Conservation (phyloP, 345 rosid genomes). For the Nephelium lappaceum region DNA sequence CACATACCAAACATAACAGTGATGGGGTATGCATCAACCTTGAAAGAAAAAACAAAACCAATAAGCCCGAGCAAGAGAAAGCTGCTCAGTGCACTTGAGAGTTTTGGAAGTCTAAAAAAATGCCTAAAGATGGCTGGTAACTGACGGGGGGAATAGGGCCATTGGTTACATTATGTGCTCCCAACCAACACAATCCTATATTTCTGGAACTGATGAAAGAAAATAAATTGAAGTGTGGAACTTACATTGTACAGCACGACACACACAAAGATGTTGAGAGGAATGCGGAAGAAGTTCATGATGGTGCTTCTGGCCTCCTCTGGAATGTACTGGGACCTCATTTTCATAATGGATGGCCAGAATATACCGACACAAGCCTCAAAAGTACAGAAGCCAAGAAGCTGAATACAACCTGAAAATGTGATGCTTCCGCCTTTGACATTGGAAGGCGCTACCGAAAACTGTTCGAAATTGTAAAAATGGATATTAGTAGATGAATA, state of each 20-base stretch:
- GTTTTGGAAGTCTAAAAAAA: background rate
- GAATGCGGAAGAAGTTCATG: slow-evolving; percentile 97
- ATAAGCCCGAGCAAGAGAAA: slow-evolving; percentile 11
- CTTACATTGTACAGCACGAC: slow-evolving; percentile 85
- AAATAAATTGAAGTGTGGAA: slow-evolving; percentile 12
- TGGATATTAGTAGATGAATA: slow-evolving; percentile 6
- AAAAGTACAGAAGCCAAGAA: slow-evolving; percentile 87
- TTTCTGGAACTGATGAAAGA: background rate
- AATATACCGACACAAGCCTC: slow-evolving; percentile 94
- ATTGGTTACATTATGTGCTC: background rate
- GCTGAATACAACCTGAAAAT: slow-evolving; percentile 68
- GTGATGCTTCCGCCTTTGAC: slow-evolving; percentile 77
- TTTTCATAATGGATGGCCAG: slow-evolving; percentile 99
- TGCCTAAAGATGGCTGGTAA: background rate
- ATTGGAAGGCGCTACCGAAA: slow-evolving; percentile 67
- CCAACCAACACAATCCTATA: background rate
- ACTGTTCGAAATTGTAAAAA: slow-evolving; percentile 43
- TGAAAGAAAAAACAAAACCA: slow-evolving; percentile 24
- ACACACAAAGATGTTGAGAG: slow-evolving; percentile 92
- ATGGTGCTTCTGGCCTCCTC: slow-evolving; percentile 99
- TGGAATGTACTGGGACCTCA: slow-evolving; percentile 97
- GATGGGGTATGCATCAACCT: slow-evolving; percentile 94
- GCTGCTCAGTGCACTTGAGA: background rate
- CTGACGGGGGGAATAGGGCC: background rate
- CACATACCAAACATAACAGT: slow-evolving; percentile 98